phyloP scores from a whole-genome alignment of 805 yeast species.

The Lipomyces yamadae region DNA sequence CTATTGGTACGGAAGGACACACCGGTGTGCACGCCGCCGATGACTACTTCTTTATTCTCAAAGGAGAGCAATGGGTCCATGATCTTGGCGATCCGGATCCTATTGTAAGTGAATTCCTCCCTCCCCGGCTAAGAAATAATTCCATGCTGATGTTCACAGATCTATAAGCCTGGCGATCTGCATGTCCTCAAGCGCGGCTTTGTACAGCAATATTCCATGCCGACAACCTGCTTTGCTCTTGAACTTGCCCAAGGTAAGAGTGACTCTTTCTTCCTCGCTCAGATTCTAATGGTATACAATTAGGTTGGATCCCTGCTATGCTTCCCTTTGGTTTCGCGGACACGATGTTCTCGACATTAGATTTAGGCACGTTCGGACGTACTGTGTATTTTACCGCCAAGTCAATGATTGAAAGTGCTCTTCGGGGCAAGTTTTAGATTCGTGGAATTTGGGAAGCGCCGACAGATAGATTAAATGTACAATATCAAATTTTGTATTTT shows the following conservation, averaged over 20 bases:
- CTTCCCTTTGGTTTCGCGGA: conserved; percentile 93
- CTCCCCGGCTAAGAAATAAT: not conserved
- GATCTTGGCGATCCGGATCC: conserved; percentile 64
- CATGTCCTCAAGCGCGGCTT: conserved; percentile 77
- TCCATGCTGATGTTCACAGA: conserved; percentile 42
- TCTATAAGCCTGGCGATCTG: conserved; percentile 84
- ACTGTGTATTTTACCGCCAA: conserved; percentile 77
- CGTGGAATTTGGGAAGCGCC: not conserved
- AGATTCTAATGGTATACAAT: not conserved
- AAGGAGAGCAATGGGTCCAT: conserved; percentile 80
- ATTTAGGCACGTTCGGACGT: conserved; percentile 65
- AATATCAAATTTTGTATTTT: not conserved
- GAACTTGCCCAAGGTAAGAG: conserved; percentile 83
- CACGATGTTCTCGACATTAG: conserved; percentile 78
- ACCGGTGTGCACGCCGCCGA: conserved; percentile 96
- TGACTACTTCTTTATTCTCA: conserved; percentile 89
- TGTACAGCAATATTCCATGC: conserved; percentile 86
- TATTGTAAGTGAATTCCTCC: conserved; percentile 41
- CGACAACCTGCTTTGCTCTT: conserved; percentile 79
- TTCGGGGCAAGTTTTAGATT: conserved; percentile 67
- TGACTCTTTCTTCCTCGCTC: not conserved
- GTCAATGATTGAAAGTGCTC: conserved; percentile 74
- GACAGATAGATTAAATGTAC: not conserved
- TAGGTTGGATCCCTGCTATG: conserved; percentile 95
- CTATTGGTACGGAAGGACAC: conserved; percentile 96